Evolutionary conservation across 75 land plant species (phyloP).

Genomic region (Adiantum capillusveneris): DNA sequence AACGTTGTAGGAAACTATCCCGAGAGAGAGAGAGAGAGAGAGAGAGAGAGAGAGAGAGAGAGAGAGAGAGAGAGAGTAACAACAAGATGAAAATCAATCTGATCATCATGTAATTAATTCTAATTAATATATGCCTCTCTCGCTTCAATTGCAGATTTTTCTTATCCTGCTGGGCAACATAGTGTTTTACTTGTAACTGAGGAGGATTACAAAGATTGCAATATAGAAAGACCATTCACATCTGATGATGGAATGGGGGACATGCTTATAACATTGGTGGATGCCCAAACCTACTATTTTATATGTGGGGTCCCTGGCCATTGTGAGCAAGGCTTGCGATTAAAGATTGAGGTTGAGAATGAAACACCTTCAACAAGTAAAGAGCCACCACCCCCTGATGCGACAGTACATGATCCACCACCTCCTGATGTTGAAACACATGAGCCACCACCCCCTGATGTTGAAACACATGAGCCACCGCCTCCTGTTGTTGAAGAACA

Average conservation of each 20-base stretch:
- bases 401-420: too few relatives aligned
- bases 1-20: too few relatives aligned
- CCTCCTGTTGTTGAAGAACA: too few relatives aligned
- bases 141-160: background rate
- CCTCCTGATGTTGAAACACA: too few relatives aligned
- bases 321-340: background rate
- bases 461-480: too few relatives aligned
- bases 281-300: background rate
- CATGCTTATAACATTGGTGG: background rate
- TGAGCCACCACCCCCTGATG: too few relatives aligned
- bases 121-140: background rate
- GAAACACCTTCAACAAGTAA: too few relatives aligned
- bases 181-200: background rate
- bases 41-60: too few relatives aligned
- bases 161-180: background rate
- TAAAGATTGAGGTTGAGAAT: background rate
- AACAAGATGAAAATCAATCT: too few relatives aligned
- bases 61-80: too few relatives aligned
- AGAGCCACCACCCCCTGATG: background rate
- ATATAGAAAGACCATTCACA: background rate
- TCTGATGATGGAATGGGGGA: background rate
- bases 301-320: constrained; percentile 1
- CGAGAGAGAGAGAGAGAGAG: too few relatives aligned
- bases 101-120: too few relatives aligned
- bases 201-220: constrained; percentile 1